A percentile compares a stretch with the other conserved stretches of the same genome.
phyloP scores from a whole-genome alignment of 345 rosid species.

The Hirschfeldia incana region DNA sequence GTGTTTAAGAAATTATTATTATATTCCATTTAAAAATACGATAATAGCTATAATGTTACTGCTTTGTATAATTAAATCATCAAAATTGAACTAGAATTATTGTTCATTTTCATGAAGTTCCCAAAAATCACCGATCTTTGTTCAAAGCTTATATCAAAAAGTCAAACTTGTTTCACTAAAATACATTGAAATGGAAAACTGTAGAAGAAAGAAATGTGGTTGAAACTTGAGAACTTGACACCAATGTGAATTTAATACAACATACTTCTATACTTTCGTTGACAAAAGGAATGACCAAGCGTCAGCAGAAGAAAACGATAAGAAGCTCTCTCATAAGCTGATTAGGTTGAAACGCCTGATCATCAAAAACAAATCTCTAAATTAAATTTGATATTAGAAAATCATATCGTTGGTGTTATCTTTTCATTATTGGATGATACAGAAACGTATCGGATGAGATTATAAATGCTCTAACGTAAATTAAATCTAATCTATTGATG shows the following conservation, averaged over 20 bases:
- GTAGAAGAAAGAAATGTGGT: slow-evolving; percentile 24
- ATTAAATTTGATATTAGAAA: neutral
- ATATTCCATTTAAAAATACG: neutral
- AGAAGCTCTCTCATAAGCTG: neutral
- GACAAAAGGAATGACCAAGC: slow-evolving; percentile 10
- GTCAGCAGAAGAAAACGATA: neutral
- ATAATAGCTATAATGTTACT: too few species aligned
- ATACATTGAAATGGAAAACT: slow-evolving; percentile 23
- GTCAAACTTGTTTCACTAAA: slow-evolving; percentile 31
- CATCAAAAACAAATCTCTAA: neutral
- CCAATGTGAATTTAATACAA: slow-evolving; percentile 30
- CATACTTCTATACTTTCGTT: neutral
- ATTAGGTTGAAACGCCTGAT: slow-evolving; percentile 3
- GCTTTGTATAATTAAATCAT: neutral
- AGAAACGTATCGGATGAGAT: neutral
- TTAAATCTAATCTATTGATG: slow-evolving; percentile 14
- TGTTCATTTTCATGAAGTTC: neutral
- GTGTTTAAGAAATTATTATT: too few species aligned
- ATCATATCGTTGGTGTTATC: neutral
- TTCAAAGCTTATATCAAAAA: slow-evolving; percentile 15
- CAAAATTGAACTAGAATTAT: neutral
- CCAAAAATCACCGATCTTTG: neutral
- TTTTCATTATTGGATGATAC: slow-evolving; percentile 15
- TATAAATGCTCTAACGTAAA: slow-evolving; percentile 25
- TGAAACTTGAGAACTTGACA: slow-evolving; percentile 41